Evolutionary conservation across 2,329 filamentous ascomycete species (phyloP).

Genomic region (Hymenoscyphus fructigenus): DNA sequence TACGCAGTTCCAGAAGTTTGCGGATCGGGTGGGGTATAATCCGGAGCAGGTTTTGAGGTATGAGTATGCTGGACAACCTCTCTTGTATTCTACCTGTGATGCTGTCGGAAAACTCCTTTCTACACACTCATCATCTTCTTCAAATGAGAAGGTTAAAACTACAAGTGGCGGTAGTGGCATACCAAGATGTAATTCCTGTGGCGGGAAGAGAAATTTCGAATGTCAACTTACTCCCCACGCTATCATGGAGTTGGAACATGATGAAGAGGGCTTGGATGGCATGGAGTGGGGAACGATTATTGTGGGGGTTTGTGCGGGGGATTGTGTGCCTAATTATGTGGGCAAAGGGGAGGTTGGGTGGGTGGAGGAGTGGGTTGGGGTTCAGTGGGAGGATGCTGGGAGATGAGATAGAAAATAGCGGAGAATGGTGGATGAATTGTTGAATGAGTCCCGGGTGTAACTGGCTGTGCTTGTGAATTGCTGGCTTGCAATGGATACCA

Average conservation of each 20-base stretch:
- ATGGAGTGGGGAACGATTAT: slow-evolving; percentile 99
- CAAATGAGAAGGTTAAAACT: slow-evolving; percentile 28
- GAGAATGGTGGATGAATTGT: background rate
- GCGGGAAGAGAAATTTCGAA: slow-evolving; percentile 77
- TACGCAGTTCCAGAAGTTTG: slow-evolving; percentile 76
- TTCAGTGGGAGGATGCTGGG: slow-evolving; percentile 87
- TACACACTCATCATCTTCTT: background rate
- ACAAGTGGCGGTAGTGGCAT: slow-evolving; percentile 47
- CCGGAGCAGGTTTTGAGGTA: slow-evolving; percentile 81
- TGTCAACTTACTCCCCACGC: slow-evolving; percentile 88
- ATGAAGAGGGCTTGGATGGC: slow-evolving; percentile 70
- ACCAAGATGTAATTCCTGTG: slow-evolving; percentile 76
- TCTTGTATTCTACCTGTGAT: slow-evolving; percentile 81
- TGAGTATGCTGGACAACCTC: slow-evolving; percentile 68
- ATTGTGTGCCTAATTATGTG: slow-evolving; percentile 66
- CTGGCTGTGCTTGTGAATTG: too few relatives aligned
- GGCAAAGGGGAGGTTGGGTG: slow-evolving; percentile 68
- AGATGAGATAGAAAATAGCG: slow-evolving; percentile 8
- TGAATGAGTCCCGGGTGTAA: background rate
- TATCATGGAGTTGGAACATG: slow-evolving; percentile 83
- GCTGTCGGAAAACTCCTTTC: slow-evolving; percentile 65
- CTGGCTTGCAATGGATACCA: background rate
- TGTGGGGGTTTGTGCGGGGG: slow-evolving; percentile 76
- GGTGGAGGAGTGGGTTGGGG: slow-evolving; percentile 93
- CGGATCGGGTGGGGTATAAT: slow-evolving; percentile 74